These are phyloP conservation scores for Tagetes patula DNA, from an alignment of 129 eudicot species.

Conservation along the genomic window DNA sequence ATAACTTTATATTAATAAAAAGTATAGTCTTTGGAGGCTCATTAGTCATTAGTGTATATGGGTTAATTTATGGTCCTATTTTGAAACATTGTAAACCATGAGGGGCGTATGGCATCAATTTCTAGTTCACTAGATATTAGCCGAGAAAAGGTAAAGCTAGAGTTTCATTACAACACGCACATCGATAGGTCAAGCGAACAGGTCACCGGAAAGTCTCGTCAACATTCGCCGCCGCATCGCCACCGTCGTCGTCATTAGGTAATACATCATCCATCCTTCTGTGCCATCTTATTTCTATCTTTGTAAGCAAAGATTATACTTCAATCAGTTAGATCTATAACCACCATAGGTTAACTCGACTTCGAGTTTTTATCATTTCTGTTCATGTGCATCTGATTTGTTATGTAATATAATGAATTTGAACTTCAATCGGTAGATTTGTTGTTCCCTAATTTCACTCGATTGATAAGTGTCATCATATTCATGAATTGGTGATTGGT, in stretches of 20 bases:
- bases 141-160: neutral
- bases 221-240: constrained; percentile 2
- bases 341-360: constrained; percentile 9
- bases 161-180: constrained; percentile 18
- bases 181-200: constrained; percentile 33
- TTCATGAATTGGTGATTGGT: constrained; percentile 4
- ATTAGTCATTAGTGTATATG: neutral
- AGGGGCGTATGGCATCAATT: constrained; percentile 12
- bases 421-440: constrained; percentile 11
- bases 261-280: neutral
- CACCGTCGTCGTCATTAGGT: constrained; percentile 22
- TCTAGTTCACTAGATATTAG: constrained; percentile 20
- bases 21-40: no score
- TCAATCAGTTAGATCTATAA: constrained; percentile 26
- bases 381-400: constrained; percentile 21
- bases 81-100: constrained; percentile 4
- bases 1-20: no score
- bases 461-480: neutral
- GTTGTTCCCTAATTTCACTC: neutral
- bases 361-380: neutral
- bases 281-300: neutral
- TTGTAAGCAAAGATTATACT: constrained; percentile 3
- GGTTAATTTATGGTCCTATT: neutral
- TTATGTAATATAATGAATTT: neutral
- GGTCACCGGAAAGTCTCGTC: constrained; percentile 30